These are phyloP conservation scores for Lecanoromycetidae sp. DNA, from an alignment of 2,329 filamentous ascomycete genomes.

Conservation along the genomic window DNA sequence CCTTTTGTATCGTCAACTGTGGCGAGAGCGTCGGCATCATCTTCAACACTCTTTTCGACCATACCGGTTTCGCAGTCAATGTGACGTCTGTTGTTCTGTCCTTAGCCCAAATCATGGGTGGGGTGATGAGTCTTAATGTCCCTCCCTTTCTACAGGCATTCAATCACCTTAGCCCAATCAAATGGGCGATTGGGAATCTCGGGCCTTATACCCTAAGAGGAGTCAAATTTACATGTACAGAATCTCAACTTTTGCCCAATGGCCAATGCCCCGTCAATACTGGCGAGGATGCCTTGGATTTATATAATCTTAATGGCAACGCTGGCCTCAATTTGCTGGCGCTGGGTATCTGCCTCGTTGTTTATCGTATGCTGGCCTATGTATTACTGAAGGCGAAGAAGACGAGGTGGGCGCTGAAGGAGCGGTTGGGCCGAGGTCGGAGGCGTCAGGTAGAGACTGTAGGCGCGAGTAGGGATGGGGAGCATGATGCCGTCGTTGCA, in stretches of 20 bases:
- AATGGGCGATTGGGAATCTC: conserved; percentile 56
- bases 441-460: not conserved
- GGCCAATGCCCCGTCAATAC: conserved; percentile 54
- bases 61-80: conserved; percentile 67
- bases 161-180: conserved; percentile 61
- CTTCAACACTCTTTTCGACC: conserved; percentile 64
- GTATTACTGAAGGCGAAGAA: conserved; percentile 43
- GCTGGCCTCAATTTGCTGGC: conserved; percentile 50
- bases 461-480: not conserved
- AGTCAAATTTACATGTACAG: conserved; percentile 52
- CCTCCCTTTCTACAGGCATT: conserved; percentile 52
- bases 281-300: conserved; percentile 52
- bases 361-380: conserved; percentile 55
- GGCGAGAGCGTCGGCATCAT: conserved; percentile 67
- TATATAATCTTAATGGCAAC: conserved; percentile 55
- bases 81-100: conserved; percentile 57
- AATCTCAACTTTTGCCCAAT: conserved; percentile 45
- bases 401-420: conserved; percentile 36
- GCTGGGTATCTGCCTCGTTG: conserved; percentile 50
- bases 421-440: not conserved
- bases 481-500: too few relatives aligned
- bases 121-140: conserved; percentile 59
- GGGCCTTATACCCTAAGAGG: conserved; percentile 52
- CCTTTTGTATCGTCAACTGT: conserved; percentile 61
- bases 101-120: conserved; percentile 58